Evolutionary conservation across 257 asterid genomes (phyloP).

Genomic region (Thymus mandschuricus): DNA sequence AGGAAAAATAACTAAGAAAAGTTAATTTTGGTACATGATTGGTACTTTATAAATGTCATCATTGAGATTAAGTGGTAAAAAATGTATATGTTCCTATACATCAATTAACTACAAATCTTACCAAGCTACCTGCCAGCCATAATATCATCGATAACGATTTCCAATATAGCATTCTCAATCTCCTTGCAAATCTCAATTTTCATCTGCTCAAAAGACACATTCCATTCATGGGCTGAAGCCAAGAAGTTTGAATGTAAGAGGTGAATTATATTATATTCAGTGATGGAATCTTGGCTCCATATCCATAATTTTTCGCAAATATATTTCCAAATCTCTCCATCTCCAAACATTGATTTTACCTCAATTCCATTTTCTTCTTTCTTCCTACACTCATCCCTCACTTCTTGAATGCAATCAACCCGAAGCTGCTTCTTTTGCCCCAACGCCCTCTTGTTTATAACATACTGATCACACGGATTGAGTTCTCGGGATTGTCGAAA

Average conservation of each 20-base stretch:
- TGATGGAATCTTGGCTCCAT: slow-evolving; percentile 69
- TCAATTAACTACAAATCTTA: not conserved
- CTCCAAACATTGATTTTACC: slow-evolving; percentile 44
- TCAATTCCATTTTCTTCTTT: slow-evolving; percentile 30
- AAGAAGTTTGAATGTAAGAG: slow-evolving; percentile 39
- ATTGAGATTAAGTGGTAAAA: too few species aligned
- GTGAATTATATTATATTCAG: slow-evolving; percentile 42
- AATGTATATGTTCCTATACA: too few species aligned
- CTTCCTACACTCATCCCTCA: slow-evolving; percentile 41
- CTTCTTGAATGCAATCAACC: slow-evolving; percentile 58
- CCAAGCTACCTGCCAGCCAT: slow-evolving; percentile 15
- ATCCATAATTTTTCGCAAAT: slow-evolving; percentile 54
- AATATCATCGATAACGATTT: slow-evolving; percentile 48
- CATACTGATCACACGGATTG: slow-evolving; percentile 39
- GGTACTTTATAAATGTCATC: too few species aligned
- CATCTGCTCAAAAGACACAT: slow-evolving; percentile 30
- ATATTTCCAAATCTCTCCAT: slow-evolving; percentile 60
- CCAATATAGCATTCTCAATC: slow-evolving; percentile 57
- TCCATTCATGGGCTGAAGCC: slow-evolving; percentile 49
- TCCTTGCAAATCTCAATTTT: slow-evolving; percentile 39
- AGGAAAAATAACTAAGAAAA: too few species aligned
- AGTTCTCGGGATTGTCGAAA: slow-evolving; percentile 4
- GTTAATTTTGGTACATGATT: too few species aligned
- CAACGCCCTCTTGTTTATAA: slow-evolving; percentile 53
- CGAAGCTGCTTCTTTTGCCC: slow-evolving; percentile 52